Evolutionary conservation across 2,329 filamentous ascomycete species (phyloP).

Genomic region (Fusarium avenaceum): DNA sequence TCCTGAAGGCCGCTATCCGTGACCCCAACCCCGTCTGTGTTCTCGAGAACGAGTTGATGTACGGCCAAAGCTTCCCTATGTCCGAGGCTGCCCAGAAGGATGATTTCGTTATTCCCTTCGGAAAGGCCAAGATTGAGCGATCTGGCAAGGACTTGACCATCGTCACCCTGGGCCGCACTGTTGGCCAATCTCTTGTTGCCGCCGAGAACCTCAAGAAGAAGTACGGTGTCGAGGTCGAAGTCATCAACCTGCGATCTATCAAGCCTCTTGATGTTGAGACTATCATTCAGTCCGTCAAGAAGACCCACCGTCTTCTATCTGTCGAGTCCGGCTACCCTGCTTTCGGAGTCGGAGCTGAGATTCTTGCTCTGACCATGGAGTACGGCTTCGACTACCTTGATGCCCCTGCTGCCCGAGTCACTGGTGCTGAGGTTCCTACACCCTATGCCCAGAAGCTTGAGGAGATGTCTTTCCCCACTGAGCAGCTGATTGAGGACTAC

Average conservation of each 20-base stretch:
- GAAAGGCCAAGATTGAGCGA: slow-evolving; percentile 99
- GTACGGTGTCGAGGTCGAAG: slow-evolving; percentile 95
- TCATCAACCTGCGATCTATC: slow-evolving; percentile 97
- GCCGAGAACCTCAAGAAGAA: slow-evolving; percentile 95
- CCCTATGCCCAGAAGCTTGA: slow-evolving; percentile 94
- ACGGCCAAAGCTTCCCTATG: slow-evolving; percentile 96
- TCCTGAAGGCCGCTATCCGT: slow-evolving; percentile 96
- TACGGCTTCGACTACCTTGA: slow-evolving; percentile 99
- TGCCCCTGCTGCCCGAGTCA: slow-evolving; percentile 92
- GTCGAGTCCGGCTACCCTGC: slow-evolving; percentile 97
- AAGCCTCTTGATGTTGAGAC: slow-evolving; percentile 97
- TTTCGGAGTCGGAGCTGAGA: slow-evolving; percentile 92
- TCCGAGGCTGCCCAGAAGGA: slow-evolving; percentile 95
- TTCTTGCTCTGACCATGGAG: slow-evolving; percentile 95
- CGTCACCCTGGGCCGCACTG: slow-evolving; percentile 93
- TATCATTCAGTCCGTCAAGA: slow-evolving; percentile 98
- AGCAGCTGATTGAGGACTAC: slow-evolving; percentile 87
- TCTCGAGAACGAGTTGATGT: slow-evolving; percentile 90
- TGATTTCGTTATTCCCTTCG: slow-evolving; percentile 97
- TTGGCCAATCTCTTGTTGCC: slow-evolving; percentile 89
- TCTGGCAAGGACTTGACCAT: slow-evolving; percentile 96
- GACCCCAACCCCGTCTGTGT: slow-evolving; percentile 97
- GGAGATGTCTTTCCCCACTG: slow-evolving; percentile 94
- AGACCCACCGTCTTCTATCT: slow-evolving; percentile 90
- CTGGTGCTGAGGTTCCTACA: slow-evolving; percentile 96